Evolutionary conservation across 2,329 filamentous ascomycete species (phyloP), one percentile per base, ranked within the genome.

Genomic region (Akanthomyces uredinophilus): DNA sequence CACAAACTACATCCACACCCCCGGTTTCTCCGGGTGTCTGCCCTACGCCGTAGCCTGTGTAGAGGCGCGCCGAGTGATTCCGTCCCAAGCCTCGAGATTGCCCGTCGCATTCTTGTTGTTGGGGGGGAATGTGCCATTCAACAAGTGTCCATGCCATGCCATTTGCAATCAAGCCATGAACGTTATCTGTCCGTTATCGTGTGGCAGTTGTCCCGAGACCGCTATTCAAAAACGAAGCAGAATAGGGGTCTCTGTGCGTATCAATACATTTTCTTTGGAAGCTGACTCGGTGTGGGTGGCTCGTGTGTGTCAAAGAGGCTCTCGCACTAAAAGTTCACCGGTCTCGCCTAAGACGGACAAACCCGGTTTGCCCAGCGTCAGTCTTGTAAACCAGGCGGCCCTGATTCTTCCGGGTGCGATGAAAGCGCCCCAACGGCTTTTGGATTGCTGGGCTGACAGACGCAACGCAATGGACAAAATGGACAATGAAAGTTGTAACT

Each of bases 261-360:
- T n/a, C 46, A 37, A 49, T 32, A 49, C 35, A 27, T 18, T 20
- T 13, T 35, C 11, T 20, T 13, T 35, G 32, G 27, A 18, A 32
- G 47, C 57, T 60, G 57, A 60, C 57, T 60, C 49, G 57, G 18
- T 20, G 27, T 44, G 37, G 39, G 32, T n/a, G 24, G 6, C n/a
- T n/a, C n/a, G n/a, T 8, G 32, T 51, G 22, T 32, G 32, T 35
- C 4, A 6, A 16, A 47, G 24, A 37, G 24, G 16, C 14, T 44
- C 32, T 35, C 32, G 32, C 8, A 22, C 24, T 35, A 20, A 37
- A 27, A 20, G 1, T 53, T 37, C n/a, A 46, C 24, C 27, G 14
- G 24, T 43, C 37, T 60, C 49, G 57, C 20, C 60, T 56, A 61
- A 50, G 35, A 62, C 52, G 60, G 60, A 62, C 60, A 62, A 62